Evolutionary conservation across 2,329 filamentous ascomycete species (phyloP).

Genomic region (Penicillium sp.): DNA sequence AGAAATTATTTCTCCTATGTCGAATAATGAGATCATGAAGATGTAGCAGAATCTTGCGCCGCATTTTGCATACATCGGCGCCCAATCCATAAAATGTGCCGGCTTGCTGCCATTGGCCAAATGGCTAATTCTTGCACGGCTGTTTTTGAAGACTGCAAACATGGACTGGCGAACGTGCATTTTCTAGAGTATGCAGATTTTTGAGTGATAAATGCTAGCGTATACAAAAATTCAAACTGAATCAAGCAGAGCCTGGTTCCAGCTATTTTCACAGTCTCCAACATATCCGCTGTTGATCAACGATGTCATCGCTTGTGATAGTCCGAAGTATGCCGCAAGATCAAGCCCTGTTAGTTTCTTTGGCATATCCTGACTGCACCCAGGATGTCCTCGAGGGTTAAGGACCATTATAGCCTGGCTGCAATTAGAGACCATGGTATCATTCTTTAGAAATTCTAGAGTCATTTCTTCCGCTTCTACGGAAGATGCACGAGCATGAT

Average conservation of each 20-base stretch:
- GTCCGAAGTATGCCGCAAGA: background rate
- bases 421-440: background rate
- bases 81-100: too few relatives aligned
- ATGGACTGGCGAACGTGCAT: too few relatives aligned
- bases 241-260: background rate
- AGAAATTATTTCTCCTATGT: too few relatives aligned
- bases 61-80: too few relatives aligned
- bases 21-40: too few relatives aligned
- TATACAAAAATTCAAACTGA: too few relatives aligned
- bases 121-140: too few relatives aligned
- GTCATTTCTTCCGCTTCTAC: background rate
- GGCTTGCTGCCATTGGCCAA: too few relatives aligned
- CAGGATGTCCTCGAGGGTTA: background rate
- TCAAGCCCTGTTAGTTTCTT: background rate
- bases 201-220: too few relatives aligned
- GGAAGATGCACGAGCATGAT: constrained; percentile 11
- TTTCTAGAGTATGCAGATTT: too few relatives aligned
- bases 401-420: background rate
- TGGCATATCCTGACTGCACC: background rate
- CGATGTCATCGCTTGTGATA: background rate
- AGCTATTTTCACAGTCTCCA: background rate
- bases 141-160: too few relatives aligned
- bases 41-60: too few relatives aligned
- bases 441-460: constrained; percentile 1
- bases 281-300: background rate